These are phyloP conservation scores for Elsinoe batatas DNA, from an alignment of 2,329 filamentous ascomycete species.

Conservation along the genomic window DNA sequence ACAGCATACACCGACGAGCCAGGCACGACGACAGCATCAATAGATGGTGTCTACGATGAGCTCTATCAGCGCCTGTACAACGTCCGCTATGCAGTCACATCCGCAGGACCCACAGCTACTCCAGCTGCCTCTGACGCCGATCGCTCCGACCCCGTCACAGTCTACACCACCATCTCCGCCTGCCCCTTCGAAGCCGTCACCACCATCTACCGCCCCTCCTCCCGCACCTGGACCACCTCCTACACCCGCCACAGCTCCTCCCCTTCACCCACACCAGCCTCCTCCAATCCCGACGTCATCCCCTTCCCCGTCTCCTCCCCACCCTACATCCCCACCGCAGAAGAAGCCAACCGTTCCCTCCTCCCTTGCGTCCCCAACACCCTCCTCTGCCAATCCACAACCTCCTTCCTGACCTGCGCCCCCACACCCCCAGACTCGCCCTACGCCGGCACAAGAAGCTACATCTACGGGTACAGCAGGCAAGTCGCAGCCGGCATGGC, in stretches of 20 bases:
- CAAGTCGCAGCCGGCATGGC: slow-evolving; percentile 28
- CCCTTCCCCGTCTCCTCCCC: slow-evolving; percentile 15
- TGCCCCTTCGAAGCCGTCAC: background rate
- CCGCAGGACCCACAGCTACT: background rate
- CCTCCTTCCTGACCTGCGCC: slow-evolving; percentile 30
- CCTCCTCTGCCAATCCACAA: slow-evolving; percentile 31
- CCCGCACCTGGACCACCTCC: slow-evolving; percentile 14
- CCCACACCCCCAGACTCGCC: slow-evolving; percentile 19
- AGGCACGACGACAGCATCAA: slow-evolving; percentile 5
- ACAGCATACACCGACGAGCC: slow-evolving; percentile 4
- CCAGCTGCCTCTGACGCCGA: background rate
- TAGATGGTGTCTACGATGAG: background rate
- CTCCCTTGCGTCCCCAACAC: slow-evolving; percentile 31
- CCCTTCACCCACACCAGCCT: slow-evolving; percentile 11
- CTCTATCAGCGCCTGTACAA: background rate
- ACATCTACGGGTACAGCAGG: slow-evolving; percentile 26
- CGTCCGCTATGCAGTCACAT: slow-evolving; percentile 8
- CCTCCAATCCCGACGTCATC: slow-evolving; percentile 13
- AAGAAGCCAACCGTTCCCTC: slow-evolving; percentile 21
- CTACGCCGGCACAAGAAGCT: slow-evolving; percentile 17
- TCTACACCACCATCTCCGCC: slow-evolving; percentile 11
- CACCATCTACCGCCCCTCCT: slow-evolving; percentile 8
- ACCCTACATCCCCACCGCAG: slow-evolving; percentile 18
- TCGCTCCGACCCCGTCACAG: slow-evolving; percentile 11
- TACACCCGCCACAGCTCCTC: slow-evolving; percentile 14